Conservation (phyloP, 495 filamentous ascomycete species). For the Lophiotrema nucula region DNA sequence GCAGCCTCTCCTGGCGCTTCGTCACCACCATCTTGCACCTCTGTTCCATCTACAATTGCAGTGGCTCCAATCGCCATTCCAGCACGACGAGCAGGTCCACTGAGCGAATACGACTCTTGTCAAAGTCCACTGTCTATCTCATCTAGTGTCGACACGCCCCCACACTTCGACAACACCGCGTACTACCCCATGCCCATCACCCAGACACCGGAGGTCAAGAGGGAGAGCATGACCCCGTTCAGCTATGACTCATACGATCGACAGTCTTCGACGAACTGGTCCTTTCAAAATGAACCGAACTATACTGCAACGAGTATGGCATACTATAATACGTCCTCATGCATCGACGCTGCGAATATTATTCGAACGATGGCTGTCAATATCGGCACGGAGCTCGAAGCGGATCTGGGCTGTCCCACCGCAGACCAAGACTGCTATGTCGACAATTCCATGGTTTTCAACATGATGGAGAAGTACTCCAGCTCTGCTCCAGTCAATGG, state of each 20-base stretch:
- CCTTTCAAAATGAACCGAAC: neutral
- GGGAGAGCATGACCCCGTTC: conserved; percentile 5
- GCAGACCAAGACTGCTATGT: conserved; percentile 43
- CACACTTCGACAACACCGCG: conserved; percentile 1
- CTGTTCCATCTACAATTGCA: neutral
- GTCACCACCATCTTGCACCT: neutral
- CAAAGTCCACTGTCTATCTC: conserved; percentile 21
- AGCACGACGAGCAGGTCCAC: conserved; percentile 6
- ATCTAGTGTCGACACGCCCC: conserved; percentile 24
- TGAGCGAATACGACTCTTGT: conserved; percentile 12
- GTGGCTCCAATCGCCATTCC: conserved; percentile 24
- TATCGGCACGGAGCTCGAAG: conserved; percentile 40
- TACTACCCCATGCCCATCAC: conserved; percentile 14
- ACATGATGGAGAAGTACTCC: conserved; percentile 43
- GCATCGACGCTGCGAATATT: conserved; percentile 38
- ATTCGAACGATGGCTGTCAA: conserved; percentile 39
- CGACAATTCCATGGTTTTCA: conserved; percentile 46
- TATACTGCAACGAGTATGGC: conserved; percentile 6
- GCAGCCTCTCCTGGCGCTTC: neutral
- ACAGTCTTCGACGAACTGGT: conserved; percentile 15
- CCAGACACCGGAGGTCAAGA: conserved; percentile 7
- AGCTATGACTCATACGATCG: conserved; percentile 26
- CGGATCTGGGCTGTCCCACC: conserved; percentile 46
- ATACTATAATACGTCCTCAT: conserved; percentile 36
- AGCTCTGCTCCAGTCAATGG: neutral